Base-by-base conservation (phyloP, 1,139 yeast species). In the Pneumocystis oryctolagi region DNA sequence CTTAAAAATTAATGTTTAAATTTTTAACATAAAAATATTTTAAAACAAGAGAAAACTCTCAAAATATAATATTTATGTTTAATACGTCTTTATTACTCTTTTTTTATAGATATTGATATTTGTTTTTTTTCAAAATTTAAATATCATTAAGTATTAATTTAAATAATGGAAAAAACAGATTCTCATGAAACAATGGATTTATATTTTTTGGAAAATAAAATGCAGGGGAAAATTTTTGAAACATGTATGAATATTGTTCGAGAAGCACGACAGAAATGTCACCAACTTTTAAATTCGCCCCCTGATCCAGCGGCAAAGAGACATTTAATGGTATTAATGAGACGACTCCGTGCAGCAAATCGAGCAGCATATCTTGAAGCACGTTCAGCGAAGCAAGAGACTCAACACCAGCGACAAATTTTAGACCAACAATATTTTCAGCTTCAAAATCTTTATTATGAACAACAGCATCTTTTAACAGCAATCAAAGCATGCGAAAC, bases 381-480 rank as follows among this genome's bases (percentile, higher is more conserved):
- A 31, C 67, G 68, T 31, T 56, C 62, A 2, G 66, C 68, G 12
- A 69, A 68, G 62, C 69, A 67, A 14, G 64, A 62, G 6, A 70
- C 73, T 4, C 61, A 64, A 2, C 64, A 62, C n/a, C 66, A 67
- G 35, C 69, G 70, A 61, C 66, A 66, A 37, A 69, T 68, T n/a
- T 69, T 71, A 1, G 76, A 74, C 63, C 63, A 64, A 14, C 65
- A 70, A 32, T 68, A 70, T 42, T 68, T 73, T 18, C 72, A 71
- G 32, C 68, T 73, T 30, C 75, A 73, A 63, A 73, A 74, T 62
- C 68, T 73, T 25, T 63, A 70, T 32, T 73, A 73, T 64, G 71
- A 73, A 64, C 76, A 73, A 60, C 68, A 70, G 61, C 73, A 73
- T 63, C 66, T 74, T 53, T 66, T 67, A 42, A 66, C 67, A 20